A percentile compares a stretch with the other conserved stretches of the same genome.
Evolutionary conservation across 2,329 filamentous ascomycete genomes (phyloP).

Genomic region (Calonectria pseudoreteaudii): DNA sequence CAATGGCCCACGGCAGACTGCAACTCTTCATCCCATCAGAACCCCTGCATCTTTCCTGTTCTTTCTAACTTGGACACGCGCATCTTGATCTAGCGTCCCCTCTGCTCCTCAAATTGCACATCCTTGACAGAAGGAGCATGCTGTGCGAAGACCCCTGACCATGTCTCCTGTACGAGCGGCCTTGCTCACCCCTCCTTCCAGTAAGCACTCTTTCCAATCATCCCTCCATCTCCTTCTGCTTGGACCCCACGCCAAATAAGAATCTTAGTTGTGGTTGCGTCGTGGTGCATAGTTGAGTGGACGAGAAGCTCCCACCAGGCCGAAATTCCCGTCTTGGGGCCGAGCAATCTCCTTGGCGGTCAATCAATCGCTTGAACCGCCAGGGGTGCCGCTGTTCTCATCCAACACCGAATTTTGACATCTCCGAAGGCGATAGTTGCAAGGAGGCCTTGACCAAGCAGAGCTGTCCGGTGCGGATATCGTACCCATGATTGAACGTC

Average conservation of each 20-base stretch:
- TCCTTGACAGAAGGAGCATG: slow-evolving; percentile 32
- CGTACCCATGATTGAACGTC: background rate
- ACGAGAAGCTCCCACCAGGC: background rate
- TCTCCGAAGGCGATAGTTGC: slow-evolving; percentile 15
- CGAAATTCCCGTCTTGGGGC: background rate
- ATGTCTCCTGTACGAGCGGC: slow-evolving; percentile 1
- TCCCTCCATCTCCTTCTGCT: background rate
- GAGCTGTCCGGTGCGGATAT: background rate
- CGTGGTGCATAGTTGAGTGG: background rate
- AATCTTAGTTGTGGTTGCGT: background rate
- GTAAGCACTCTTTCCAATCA: slow-evolving; percentile 11
- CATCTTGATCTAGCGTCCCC: background rate
- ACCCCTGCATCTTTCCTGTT: background rate
- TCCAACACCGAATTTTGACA: slow-evolving; percentile 18
- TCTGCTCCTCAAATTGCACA: background rate
- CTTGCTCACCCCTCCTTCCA: background rate
- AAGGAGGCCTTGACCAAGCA: background rate
- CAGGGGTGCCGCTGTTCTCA: slow-evolving; percentile 19
- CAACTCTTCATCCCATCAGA: slow-evolving; percentile 3
- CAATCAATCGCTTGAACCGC: background rate
- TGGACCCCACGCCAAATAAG: slow-evolving; percentile 8
- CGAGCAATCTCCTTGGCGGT: slow-evolving; percentile 18
- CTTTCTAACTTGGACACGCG: background rate
- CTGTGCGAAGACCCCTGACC: slow-evolving; percentile 28
- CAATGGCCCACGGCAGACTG: background rate